Evolutionary conservation across 2,329 filamentous ascomycete genomes (phyloP).

Genomic region (Ascomycota sp.): DNA sequence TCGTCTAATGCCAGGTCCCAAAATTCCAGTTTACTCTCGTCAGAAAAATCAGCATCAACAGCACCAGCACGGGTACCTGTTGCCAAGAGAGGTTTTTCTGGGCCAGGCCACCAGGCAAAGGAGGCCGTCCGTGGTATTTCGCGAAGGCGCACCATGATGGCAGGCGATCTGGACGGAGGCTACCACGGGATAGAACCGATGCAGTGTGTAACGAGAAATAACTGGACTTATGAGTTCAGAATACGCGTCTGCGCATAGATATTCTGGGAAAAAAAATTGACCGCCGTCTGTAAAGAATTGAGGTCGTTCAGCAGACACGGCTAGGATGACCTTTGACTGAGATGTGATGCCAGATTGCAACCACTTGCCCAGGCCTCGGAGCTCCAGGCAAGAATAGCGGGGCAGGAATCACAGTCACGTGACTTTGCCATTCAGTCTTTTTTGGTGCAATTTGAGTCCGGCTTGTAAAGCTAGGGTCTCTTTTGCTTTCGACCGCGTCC

Average conservation of each 20-base stretch:
- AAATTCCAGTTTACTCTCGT: conserved; percentile 86
- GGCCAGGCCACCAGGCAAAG: conserved; percentile 85
- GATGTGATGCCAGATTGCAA: conserved; percentile 26
- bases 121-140: conserved; percentile 93
- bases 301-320: no score
- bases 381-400: not conserved
- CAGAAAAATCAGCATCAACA: conserved; percentile 92
- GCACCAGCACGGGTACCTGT: conserved; percentile 90
- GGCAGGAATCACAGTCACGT: not conserved
- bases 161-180: conserved; percentile 5
- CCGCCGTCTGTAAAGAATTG: conserved; percentile 7
- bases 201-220: not conserved
- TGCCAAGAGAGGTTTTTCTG: conserved; percentile 61
- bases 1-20: conserved; percentile 83
- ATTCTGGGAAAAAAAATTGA: conserved; percentile 5
- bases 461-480: no score
- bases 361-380: conserved; percentile 4
- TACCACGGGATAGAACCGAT: conserved; percentile 1
- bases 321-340: conserved; percentile 1
- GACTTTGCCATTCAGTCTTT: not conserved
- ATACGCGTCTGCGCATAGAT: conserved; percentile 5
- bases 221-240: no score
- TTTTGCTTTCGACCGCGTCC: no score
- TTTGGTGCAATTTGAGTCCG: no score
- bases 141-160: conserved; percentile 77